Conservation (phyloP, 106 monocot genomes). For the Agapanthus africanus region DNA sequence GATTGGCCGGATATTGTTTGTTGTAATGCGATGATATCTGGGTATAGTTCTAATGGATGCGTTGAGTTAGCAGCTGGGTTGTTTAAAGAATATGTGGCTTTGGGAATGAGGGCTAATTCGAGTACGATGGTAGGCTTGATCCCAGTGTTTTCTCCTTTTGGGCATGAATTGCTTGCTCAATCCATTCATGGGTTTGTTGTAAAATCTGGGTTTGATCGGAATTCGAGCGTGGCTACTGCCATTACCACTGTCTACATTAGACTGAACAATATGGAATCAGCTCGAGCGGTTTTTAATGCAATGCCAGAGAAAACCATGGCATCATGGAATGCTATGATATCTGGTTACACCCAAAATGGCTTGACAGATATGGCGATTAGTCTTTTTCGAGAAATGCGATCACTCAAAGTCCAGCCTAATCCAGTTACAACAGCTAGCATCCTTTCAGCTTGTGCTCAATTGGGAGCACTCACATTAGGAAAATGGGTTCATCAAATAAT, state of each 20-base stretch:
- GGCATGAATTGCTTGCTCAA: constrained; percentile 26
- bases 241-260: constrained; percentile 59
- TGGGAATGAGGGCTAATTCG: constrained; percentile 26
- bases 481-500: constrained; percentile 56
- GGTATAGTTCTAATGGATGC: constrained; percentile 33
- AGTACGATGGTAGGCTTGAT: constrained; percentile 68
- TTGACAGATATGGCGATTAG: constrained; percentile 54
- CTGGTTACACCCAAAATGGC: constrained; percentile 73
- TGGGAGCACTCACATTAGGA: constrained; percentile 68
- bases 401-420: constrained; percentile 44
- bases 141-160: constrained; percentile 55
- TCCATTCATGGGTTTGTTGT: constrained; percentile 49
- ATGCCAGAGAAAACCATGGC: constrained; percentile 56
- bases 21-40: constrained; percentile 73
- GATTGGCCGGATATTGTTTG: constrained; percentile 38
- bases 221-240: constrained; percentile 51
- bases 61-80: constrained; percentile 27
- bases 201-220: constrained; percentile 39
- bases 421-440: constrained; percentile 63
- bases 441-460: constrained; percentile 78
- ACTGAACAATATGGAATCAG: constrained; percentile 50
- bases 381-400: constrained; percentile 59
- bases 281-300: constrained; percentile 39
- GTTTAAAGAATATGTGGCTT: constrained; percentile 40
- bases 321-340: constrained; percentile 87